phyloP scores from a whole-genome alignment of 1,284 basidiomycete genomes.

The Rhodotorula sp. region DNA sequence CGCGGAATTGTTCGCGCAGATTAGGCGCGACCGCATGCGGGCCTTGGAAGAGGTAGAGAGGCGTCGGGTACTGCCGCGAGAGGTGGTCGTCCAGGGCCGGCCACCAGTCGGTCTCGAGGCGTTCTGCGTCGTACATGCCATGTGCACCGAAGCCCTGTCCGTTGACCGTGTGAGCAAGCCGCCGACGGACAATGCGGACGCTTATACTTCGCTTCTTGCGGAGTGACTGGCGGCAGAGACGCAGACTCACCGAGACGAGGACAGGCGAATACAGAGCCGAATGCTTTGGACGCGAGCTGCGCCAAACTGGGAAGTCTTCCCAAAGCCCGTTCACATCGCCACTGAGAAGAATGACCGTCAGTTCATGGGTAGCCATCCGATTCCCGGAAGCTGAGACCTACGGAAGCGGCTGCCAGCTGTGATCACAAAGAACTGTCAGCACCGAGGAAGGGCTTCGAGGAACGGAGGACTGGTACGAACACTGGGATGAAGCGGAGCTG shows the following conservation, averaged over 20 bases:
- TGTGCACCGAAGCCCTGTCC: neutral
- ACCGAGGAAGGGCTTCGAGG: neutral
- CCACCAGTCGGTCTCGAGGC: neutral
- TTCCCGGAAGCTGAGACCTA: neutral
- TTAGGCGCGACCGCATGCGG: neutral
- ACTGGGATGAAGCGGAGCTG: neutral
- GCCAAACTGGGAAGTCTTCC: conserved; percentile 3
- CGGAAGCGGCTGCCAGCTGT: neutral
- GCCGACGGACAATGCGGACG: too few species aligned
- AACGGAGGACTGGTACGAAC: neutral
- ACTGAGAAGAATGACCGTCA: too few species aligned
- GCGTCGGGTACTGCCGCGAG: neutral
- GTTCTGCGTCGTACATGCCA: neutral
- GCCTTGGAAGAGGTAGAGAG: conserved; percentile 8
- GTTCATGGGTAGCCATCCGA: too few species aligned
- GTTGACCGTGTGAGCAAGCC: neutral
- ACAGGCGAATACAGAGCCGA: conserved; percentile 4
- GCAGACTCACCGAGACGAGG: conserved; percentile 1
- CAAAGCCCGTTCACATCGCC: neutral
- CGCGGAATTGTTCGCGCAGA: neutral
- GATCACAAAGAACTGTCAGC: neutral
- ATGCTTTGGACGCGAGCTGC: neutral
- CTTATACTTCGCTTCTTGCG: neutral
- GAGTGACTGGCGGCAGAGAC: neutral
- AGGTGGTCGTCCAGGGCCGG: neutral